Percentiles rank a stretch among this genome's conserved stretches.
Conservation (phyloP, 2,329 filamentous ascomycete species). For the Ophiostoma quercus region DNA sequence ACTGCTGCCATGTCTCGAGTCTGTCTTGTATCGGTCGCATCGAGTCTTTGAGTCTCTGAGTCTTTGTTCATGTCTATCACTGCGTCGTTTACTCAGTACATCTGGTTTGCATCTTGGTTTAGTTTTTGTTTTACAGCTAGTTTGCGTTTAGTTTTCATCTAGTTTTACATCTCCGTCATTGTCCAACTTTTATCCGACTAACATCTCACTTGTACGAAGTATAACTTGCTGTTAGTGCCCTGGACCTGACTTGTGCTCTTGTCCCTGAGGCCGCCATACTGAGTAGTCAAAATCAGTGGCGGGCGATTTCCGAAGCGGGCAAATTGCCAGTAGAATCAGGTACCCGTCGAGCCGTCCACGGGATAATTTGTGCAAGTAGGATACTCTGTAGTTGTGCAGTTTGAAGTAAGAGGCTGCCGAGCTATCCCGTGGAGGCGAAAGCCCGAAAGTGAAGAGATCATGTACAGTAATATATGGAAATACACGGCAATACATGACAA, state of each 20-base stretch:
- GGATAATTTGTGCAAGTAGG: too few species aligned
- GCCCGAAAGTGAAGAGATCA: neutral
- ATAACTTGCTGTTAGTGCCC: neutral
- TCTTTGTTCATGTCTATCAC: neutral
- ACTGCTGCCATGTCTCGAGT: neutral
- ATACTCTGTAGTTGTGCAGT: too few species aligned
- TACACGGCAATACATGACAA: too few species aligned
- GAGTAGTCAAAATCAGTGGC: neutral
- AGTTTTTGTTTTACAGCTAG: too few species aligned
- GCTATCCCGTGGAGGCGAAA: neutral
- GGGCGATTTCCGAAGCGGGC: neutral
- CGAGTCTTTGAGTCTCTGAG: neutral
- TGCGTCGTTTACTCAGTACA: neutral
- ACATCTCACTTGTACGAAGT: neutral
- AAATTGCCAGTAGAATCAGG: neutral
- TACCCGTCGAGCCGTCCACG: neutral
- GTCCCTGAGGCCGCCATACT: constrained; percentile 3
- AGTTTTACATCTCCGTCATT: neutral
- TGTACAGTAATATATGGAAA: neutral
- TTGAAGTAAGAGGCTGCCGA: too few species aligned
- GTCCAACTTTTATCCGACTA: neutral
- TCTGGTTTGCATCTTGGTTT: neutral
- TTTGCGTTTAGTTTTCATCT: neutral
- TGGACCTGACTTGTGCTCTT: neutral
- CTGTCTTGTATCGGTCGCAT: neutral